Percentiles rank a stretch among this genome's conserved stretches.
Evolutionary conservation across 768 basidiomycete species (phyloP).

Genomic region (Mycena olivaceomarginata): DNA sequence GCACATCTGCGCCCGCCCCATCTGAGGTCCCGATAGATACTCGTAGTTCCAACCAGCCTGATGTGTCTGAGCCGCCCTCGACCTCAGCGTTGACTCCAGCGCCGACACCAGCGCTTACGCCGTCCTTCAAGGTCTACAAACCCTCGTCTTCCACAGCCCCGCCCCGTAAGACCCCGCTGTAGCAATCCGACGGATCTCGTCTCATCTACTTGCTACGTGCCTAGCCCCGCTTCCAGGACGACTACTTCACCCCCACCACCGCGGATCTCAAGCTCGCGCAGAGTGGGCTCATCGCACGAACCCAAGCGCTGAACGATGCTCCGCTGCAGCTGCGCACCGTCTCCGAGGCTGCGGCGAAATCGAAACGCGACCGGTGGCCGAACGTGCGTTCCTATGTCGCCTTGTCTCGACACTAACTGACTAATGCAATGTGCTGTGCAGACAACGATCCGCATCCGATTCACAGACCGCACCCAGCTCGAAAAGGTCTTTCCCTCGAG

Average conservation of each 20-base stretch:
- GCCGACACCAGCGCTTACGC: slow-evolving; percentile 29
- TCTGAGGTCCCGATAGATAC: slow-evolving; percentile 28
- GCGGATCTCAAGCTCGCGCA: slow-evolving; percentile 85
- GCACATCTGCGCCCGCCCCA: neutral
- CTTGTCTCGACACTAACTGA: neutral
- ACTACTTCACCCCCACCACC: slow-evolving; percentile 83
- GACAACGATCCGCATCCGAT: slow-evolving; percentile 90
- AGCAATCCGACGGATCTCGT: neutral
- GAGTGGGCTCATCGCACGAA: slow-evolving; percentile 74
- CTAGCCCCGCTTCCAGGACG: slow-evolving; percentile 80
- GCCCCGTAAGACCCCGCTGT: slow-evolving; percentile 56
- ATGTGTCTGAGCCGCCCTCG: slow-evolving; percentile 2
- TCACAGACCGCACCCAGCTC: slow-evolving; percentile 87
- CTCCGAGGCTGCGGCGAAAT: slow-evolving; percentile 77
- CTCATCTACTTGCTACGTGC: slow-evolving; percentile 8
- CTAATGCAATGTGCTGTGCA: slow-evolving; percentile 50
- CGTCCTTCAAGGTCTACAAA: slow-evolving; percentile 69
- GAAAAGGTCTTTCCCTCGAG: slow-evolving; percentile 87
- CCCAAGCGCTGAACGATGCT: slow-evolving; percentile 78
- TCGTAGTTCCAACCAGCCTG: neutral
- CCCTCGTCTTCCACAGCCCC: slow-evolving; percentile 55
- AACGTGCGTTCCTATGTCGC: slow-evolving; percentile 65
- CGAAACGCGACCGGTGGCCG: slow-evolving; percentile 83
- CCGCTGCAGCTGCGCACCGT: slow-evolving; percentile 81
- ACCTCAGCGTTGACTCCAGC: slow-evolving; percentile 1